Evolutionary conservation across 169 alveolate species (phyloP).

Genomic region (Fabrea salina): DNA sequence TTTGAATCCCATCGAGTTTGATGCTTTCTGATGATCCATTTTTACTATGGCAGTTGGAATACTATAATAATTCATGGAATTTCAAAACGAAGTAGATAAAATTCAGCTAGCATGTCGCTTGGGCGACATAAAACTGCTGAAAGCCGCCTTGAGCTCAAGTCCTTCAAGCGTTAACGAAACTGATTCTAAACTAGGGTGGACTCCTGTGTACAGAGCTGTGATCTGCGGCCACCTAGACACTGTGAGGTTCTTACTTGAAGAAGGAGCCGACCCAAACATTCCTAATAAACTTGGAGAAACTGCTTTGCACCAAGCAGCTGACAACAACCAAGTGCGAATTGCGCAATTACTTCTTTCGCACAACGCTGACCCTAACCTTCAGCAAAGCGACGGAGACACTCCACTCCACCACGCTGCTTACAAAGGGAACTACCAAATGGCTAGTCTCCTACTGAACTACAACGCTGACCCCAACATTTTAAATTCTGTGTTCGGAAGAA

Average conservation of each 20-base stretch:
- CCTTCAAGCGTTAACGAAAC: background rate
- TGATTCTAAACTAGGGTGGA: constrained; percentile 47
- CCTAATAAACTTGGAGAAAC: constrained; percentile 49
- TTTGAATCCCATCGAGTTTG: too few relatives aligned
- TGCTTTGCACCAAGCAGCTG: constrained; percentile 53
- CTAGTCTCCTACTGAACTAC: constrained; percentile 41
- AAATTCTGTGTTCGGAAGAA: constrained; percentile 46
- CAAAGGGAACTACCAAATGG: constrained; percentile 42
- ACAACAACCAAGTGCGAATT: constrained; percentile 35
- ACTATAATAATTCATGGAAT: too few relatives aligned
- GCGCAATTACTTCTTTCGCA: constrained; percentile 44
- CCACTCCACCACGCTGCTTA: constrained; percentile 51
- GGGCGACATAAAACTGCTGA: background rate
- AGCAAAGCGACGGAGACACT: constrained; percentile 49
- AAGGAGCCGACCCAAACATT: constrained; percentile 40
- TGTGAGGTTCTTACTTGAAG: constrained; percentile 36
- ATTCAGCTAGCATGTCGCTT: background rate
- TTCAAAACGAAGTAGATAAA: too few relatives aligned
- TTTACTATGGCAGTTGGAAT: too few relatives aligned
- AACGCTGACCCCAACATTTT: constrained; percentile 50
- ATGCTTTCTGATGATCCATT: too few relatives aligned
- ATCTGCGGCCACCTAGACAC: constrained; percentile 45
- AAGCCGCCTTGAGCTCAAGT: background rate
- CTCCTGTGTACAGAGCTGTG: constrained; percentile 49
- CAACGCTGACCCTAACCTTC: constrained; percentile 46